Evolutionary conservation across 1,284 basidiomycete species (phyloP).

Genomic region (Ganoderma lingzhi): DNA sequence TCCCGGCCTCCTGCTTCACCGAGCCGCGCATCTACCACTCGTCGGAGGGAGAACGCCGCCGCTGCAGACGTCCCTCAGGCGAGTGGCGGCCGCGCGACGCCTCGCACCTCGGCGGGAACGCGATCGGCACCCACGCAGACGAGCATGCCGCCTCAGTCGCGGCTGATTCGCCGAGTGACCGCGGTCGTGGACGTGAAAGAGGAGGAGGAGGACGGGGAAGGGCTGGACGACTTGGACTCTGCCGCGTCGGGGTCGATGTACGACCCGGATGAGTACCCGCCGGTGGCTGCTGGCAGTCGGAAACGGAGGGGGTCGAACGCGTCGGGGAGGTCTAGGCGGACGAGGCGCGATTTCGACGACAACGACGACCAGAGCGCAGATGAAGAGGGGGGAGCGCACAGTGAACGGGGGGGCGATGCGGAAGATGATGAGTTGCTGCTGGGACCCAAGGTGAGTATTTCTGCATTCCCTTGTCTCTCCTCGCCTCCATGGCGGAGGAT

Average conservation of each 20-base stretch:
- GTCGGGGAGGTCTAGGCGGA: conserved; percentile 14
- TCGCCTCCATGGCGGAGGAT: too few relatives aligned
- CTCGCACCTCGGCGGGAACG: conserved; percentile 17
- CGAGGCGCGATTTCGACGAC: conserved; percentile 23
- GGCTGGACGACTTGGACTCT: conserved; percentile 29
- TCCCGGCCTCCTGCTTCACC: conserved; percentile 11
- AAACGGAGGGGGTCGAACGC: conserved; percentile 18
- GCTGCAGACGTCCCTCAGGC: conserved; percentile 12
- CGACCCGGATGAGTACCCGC: conserved; percentile 29
- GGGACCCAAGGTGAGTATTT: conserved; percentile 22
- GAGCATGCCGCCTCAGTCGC: conserved; percentile 31
- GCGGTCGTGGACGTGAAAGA: conserved; percentile 53
- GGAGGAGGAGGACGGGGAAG: conserved; percentile 46
- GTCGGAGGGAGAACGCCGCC: conserved; percentile 18
- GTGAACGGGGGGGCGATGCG: conserved; percentile 23
- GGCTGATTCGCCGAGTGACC: conserved; percentile 52
- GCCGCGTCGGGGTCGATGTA: conserved; percentile 33
- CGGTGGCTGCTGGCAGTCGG: conserved; percentile 9
- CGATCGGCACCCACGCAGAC: conserved; percentile 21
- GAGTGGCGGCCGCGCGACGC: conserved; percentile 12
- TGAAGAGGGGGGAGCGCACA: conserved; percentile 33
- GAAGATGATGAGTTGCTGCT: conserved; percentile 29
- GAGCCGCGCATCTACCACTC: conserved; percentile 8
- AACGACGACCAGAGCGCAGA: conserved; percentile 29
- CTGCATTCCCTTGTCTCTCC: too few relatives aligned